Evolutionary conservation across 2,329 filamentous ascomycete genomes (phyloP).

Genomic region (Hypoxylon sp.): DNA sequence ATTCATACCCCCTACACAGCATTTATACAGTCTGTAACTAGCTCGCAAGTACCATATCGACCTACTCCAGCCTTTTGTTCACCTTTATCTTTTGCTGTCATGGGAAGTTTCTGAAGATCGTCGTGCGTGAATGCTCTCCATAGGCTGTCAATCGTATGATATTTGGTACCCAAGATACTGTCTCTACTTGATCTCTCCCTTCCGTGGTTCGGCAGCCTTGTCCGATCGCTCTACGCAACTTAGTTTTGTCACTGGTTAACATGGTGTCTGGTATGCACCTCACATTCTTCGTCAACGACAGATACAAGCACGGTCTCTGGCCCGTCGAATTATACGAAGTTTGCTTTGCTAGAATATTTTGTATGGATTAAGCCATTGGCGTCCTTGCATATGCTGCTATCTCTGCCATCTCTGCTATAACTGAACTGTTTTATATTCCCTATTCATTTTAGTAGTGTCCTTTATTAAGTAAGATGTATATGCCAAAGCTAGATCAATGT

Average conservation of each 20-base stretch:
- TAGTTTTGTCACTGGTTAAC: neutral
- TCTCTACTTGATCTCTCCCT: too few relatives aligned
- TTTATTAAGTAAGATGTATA: neutral
- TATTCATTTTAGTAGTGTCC: constrained; percentile 6
- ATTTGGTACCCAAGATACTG: too few relatives aligned
- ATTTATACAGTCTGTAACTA: constrained; percentile 10
- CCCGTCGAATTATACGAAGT: too few relatives aligned
- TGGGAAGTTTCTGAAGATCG: too few relatives aligned
- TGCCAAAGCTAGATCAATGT: constrained; percentile 10
- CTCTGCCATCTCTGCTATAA: constrained; percentile 1
- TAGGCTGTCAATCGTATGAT: too few relatives aligned
- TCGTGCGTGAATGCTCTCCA: too few relatives aligned
- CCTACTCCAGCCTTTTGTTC: neutral
- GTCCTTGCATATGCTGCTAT: neutral
- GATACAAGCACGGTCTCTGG: neutral
- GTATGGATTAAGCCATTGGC: neutral
- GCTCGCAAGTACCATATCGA: neutral
- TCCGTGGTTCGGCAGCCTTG: too few relatives aligned
- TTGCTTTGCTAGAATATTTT: neutral
- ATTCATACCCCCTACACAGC: constrained; percentile 21
- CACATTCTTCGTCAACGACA: neutral
- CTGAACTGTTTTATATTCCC: neutral
- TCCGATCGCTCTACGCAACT: neutral
- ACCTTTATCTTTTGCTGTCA: neutral
- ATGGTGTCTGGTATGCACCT: neutral